Conservation (phyloP, 1,284 basidiomycete genomes). For the Apiotrichum gracile region DNA sequence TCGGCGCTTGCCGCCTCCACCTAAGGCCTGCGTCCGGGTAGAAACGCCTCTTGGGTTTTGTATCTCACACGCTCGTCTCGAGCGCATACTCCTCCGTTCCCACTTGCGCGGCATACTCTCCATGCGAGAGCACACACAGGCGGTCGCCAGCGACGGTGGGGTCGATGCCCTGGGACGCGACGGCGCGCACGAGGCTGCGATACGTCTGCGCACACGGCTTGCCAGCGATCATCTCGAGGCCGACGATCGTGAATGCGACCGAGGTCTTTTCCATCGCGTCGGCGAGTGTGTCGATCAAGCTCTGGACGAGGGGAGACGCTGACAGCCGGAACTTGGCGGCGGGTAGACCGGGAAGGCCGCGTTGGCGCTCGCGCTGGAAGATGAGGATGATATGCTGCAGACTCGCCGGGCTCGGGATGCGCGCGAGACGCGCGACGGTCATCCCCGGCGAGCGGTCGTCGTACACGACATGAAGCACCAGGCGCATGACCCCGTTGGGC, state of each 20-base stretch:
- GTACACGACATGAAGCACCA: conserved; percentile 10
- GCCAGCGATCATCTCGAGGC: conserved; percentile 1
- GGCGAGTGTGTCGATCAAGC: not conserved
- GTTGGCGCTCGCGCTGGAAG: conserved; percentile 10
- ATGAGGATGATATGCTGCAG: conserved; percentile 1
- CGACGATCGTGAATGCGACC: conserved; percentile 7
- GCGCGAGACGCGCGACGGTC: conserved; percentile 3
- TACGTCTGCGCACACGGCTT: not conserved
- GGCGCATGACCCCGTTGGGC: not conserved
- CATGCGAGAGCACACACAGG: not conserved
- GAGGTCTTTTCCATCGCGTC: not conserved
- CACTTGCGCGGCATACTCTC: conserved; percentile 3
- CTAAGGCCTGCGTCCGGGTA: no score
- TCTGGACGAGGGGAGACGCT: not conserved
- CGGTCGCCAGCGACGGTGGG: not conserved
- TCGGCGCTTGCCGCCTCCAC: no score
- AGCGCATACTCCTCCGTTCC: conserved; percentile 6
- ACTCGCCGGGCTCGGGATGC: not conserved
- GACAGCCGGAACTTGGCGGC: no score
- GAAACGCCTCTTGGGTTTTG: no score
- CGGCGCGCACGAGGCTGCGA: not conserved
- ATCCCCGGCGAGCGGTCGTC: conserved; percentile 9
- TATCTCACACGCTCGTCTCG: conserved; percentile 2
- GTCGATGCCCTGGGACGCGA: not conserved
- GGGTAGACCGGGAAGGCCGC: no score